Evolutionary conservation across 352 stramenopile genomes (phyloP).

Genomic region (Phytophthora sp.): DNA sequence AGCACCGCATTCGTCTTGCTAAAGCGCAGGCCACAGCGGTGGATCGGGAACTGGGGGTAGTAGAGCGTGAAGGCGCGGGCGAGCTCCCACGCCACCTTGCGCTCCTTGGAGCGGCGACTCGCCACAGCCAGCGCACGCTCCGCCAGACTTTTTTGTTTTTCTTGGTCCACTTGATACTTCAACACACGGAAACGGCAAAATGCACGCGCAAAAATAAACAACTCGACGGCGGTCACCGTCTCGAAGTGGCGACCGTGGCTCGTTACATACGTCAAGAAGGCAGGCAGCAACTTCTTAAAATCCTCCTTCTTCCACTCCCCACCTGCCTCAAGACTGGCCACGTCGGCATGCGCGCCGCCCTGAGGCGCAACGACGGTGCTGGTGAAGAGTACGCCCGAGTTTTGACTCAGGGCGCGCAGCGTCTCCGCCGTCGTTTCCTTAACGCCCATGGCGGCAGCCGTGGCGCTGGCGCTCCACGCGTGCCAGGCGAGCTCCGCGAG

Average conservation of each 20-base stretch:
- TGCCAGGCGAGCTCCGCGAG: slow-evolving; percentile 38
- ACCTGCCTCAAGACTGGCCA: slow-evolving; percentile 10
- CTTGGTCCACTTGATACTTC: slow-evolving; percentile 28
- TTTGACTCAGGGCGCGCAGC: slow-evolving; percentile 13
- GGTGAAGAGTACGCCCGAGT: slow-evolving; percentile 39
- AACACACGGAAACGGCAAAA: slow-evolving; percentile 51
- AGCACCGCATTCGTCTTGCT: slow-evolving; percentile 43
- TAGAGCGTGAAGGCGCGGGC: slow-evolving; percentile 45
- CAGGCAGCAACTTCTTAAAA: slow-evolving; percentile 40
- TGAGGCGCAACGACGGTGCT: slow-evolving; percentile 34
- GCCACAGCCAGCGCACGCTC: slow-evolving; percentile 29
- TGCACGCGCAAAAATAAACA: slow-evolving; percentile 49
- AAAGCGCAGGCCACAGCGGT: slow-evolving; percentile 29
- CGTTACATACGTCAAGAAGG: slow-evolving; percentile 44
- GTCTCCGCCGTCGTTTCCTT: slow-evolving; percentile 25
- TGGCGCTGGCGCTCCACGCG: slow-evolving; percentile 38
- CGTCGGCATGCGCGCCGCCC: not conserved
- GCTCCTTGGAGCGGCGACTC: slow-evolving; percentile 38
- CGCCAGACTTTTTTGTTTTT: slow-evolving; percentile 32
- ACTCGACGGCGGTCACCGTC: slow-evolving; percentile 41
- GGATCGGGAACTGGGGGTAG: slow-evolving; percentile 37
- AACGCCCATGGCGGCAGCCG: slow-evolving; percentile 37
- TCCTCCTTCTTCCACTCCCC: slow-evolving; percentile 36
- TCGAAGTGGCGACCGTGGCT: slow-evolving; percentile 38
- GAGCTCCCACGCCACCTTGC: slow-evolving; percentile 48